A percentile compares a stretch with the other conserved stretches of the same genome.
phyloP scores from a whole-genome alignment of 768 basidiomycete genomes.

The Suillus brevipes region DNA sequence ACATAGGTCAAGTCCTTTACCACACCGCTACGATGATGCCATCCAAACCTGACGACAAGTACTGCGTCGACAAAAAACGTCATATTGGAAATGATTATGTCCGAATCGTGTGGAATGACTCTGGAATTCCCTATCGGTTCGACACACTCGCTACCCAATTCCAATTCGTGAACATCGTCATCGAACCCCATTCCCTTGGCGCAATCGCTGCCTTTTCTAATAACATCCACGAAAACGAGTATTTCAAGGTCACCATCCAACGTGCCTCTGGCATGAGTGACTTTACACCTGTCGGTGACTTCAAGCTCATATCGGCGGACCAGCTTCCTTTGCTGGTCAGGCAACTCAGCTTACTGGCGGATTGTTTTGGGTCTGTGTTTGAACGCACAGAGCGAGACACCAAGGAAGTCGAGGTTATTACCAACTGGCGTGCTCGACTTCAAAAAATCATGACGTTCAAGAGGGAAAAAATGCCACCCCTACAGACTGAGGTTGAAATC shows the following conservation, averaged over 20 bases:
- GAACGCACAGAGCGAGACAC: constrained; percentile 72
- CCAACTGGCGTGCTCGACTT: constrained; percentile 84
- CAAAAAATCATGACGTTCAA: constrained; percentile 75
- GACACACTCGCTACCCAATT: constrained; percentile 92
- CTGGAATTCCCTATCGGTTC: constrained; percentile 84
- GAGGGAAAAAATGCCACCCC: constrained; percentile 20
- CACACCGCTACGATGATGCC: constrained; percentile 99
- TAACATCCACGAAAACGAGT: constrained; percentile 86
- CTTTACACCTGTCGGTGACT: constrained; percentile 88
- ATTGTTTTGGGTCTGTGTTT: constrained; percentile 89
- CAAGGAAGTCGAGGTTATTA: constrained; percentile 71
- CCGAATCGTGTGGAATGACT: constrained; percentile 97
- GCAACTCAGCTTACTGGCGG: constrained; percentile 82
- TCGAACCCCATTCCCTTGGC: constrained; percentile 88
- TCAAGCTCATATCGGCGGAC: constrained; percentile 91
- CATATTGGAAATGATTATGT: constrained; percentile 98
- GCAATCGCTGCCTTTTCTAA: constrained; percentile 84
- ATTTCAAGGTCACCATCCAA: constrained; percentile 94
- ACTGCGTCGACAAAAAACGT: constrained; percentile 83
- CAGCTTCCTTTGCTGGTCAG: constrained; percentile 85
- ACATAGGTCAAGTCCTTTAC: constrained; percentile 91
- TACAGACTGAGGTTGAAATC: constrained; percentile 23
- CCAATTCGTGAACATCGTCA: constrained; percentile 96
- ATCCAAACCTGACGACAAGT: constrained; percentile 62
- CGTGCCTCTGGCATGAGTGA: constrained; percentile 89